A percentile compares a stretch with the other conserved stretches of the same genome.
Evolutionary conservation across 2,329 filamentous ascomycete species (phyloP).

Genomic region (Pyrenochaeta sp.): DNA sequence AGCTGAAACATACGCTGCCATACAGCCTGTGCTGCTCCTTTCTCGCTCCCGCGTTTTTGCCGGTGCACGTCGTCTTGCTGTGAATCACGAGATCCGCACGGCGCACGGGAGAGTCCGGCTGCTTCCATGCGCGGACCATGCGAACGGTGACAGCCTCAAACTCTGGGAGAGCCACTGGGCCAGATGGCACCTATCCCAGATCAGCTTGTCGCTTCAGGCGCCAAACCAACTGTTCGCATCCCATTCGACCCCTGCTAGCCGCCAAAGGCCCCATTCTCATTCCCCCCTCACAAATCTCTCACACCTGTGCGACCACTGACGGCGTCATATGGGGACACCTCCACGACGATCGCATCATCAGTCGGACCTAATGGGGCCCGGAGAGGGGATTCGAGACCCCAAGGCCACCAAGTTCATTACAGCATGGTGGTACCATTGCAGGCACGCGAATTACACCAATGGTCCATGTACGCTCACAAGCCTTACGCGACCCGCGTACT

Average conservation of each 20-base stretch:
- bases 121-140: slow-evolving; percentile 39
- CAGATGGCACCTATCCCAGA: slow-evolving; percentile 34
- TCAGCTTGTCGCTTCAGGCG: slow-evolving; percentile 42
- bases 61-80: not conserved
- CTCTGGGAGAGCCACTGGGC: slow-evolving; percentile 11
- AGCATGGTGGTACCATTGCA: slow-evolving; percentile 23
- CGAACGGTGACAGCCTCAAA: slow-evolving; percentile 46
- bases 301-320: slow-evolving; percentile 40
- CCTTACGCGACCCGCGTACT: slow-evolving; percentile 39
- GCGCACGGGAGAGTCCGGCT: slow-evolving; percentile 33
- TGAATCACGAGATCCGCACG: slow-evolving; percentile 37
- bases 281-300: slow-evolving; percentile 15
- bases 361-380: slow-evolving; percentile 14
- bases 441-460: slow-evolving; percentile 17
- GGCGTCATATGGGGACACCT: slow-evolving; percentile 30
- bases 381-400: slow-evolving; percentile 4
- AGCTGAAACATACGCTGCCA: slow-evolving; percentile 41
- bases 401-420: slow-evolving; percentile 25
- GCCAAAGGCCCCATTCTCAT: slow-evolving; percentile 8
- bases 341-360: slow-evolving; percentile 24
- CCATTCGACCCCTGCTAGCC: slow-evolving; percentile 32
- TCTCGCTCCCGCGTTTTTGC: slow-evolving; percentile 7
- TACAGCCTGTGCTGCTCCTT: slow-evolving; percentile 24
- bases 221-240: slow-evolving; percentile 48
- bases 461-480: slow-evolving; percentile 29